Base-by-base conservation (phyloP, 2,329 filamentous ascomycete species). In the Fusarium sp. region DNA sequence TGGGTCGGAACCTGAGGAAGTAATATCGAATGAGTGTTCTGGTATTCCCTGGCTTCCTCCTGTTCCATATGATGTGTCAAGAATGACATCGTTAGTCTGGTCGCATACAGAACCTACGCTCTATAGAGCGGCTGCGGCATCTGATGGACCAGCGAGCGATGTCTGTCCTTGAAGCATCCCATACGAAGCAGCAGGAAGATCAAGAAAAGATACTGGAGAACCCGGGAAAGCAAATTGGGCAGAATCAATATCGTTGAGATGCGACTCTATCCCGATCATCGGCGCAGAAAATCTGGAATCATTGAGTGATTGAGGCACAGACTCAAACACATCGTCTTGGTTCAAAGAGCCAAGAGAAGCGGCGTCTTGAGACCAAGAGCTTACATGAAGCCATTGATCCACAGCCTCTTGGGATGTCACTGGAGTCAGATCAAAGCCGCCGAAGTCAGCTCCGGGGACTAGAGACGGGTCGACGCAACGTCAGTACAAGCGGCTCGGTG, bases 111-210 rank as follows among this genome's bases (percentile, higher is more conserved):
- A 45, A 58, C 34, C 25, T 29, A 45, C 57, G 48, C 62, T 69
- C 71, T 74, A 74, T 16, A 70, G 71, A 73, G 61, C 16, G 47
- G 20, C 18, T 30, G 11, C 18, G 20, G 32, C 41, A 34, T 41
- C 48, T 62, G 56, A 32, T 40, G 45, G 53, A 52, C 27, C 53
- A 49, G 65, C 48, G 51, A 51, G 20, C 30, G 41, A 40, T 62
- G 30, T 10, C n/a, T 40, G 16, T 22, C 13, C 53, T 18, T 27
- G 43, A 38, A 44, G 22, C n/a, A 45, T 38, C 43, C 58, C 60
- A 15, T 45, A 22, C 13, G 29, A 22, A 22, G 43, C 43, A 8
- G 13, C 15, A 12, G 27, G 30, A 49, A 46, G 44, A n/a, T 49
- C 38, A 4, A 32, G 38, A 18, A 45, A 27, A 2, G 44, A 18